Evolutionary conservation across 768 basidiomycete species (phyloP), one percentile per base, ranked within the genome.

Genomic region (Brasilioporus rufonigricans): DNA sequence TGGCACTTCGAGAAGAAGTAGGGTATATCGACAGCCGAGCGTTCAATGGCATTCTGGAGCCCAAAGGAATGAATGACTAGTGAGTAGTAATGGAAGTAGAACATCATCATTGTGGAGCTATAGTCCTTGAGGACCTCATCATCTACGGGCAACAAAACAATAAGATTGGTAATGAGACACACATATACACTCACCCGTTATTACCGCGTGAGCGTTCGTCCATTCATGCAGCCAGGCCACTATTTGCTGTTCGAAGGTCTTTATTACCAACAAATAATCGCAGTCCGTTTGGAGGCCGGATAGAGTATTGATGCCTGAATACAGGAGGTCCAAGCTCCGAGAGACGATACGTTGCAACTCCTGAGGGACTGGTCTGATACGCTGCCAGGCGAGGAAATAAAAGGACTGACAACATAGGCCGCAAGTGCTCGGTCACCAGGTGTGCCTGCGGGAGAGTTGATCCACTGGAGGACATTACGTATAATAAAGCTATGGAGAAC

Each of bases 61-160:
- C 96, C 96, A 62, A 99, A 99, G 1, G 95, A 96, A 67, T 97
- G 94, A 54, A 98, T 75, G 35, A 97, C 91, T 48, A 99, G 81
- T 73, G 84, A 82, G 24, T 87, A 83, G 64, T 96, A 96, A 67
- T 91, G 82, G 73, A 82, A 89, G 68, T 92, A 93, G 66, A 93
- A 95, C 60, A 81, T 75, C 26, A 81, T 78, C 44, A 69, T 64
- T 12, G 65, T 62, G 24, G 58, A 55, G 14, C 48, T 18, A 39
- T 73, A 63, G 27, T 71, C 68, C 48, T 61, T 61, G 55, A 64
- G 31, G 24, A 55, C 60, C 29, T 71, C 67, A 7, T 72, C 63
- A 43, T 38, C 72, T 72, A 53, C 14, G 23, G 5, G 23, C 45
- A 54, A 50, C 18, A 46, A 51, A 41, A 39, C 18, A 32, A 46